Evolutionary conservation across 208 protist genomes (phyloP).

Genomic region (Wallacemonas sp.): DNA sequence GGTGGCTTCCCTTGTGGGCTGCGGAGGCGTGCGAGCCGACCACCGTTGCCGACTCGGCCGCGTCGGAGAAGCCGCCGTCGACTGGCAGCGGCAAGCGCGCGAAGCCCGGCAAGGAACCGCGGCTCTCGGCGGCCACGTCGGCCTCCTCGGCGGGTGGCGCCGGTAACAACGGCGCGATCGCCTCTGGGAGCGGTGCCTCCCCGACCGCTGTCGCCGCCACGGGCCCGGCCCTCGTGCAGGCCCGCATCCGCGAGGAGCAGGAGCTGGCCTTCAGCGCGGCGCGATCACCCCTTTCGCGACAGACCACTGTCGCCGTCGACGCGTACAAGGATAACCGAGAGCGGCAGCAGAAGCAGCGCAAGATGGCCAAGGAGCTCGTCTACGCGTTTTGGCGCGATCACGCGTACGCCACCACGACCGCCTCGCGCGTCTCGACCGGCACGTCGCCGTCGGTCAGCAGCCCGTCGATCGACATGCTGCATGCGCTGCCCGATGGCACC

Average conservation of each 20-base stretch:
- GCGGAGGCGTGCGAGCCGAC: constrained; percentile 20
- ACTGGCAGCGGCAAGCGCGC: constrained; percentile 5
- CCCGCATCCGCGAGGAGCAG: constrained; percentile 10
- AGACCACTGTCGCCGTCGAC: background rate
- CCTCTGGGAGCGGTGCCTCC: background rate
- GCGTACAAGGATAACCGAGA: constrained; percentile 15
- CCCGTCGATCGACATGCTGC: background rate
- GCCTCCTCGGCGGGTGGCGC: background rate
- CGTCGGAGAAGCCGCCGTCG: background rate
- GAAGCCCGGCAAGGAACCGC: background rate
- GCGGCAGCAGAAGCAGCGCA: constrained; percentile 3
- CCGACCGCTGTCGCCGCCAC: background rate
- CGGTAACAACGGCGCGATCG: background rate
- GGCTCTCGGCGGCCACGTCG: background rate
- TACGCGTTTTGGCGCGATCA: constrained; percentile 9
- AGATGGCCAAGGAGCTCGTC: constrained; percentile 7
- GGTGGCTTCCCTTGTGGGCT: constrained; percentile 38
- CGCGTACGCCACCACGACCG: background rate
- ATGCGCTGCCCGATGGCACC: background rate
- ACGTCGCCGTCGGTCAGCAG: background rate
- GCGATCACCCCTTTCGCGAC: background rate
- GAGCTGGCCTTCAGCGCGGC: background rate
- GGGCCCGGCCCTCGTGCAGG: background rate
- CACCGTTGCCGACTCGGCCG: background rate
- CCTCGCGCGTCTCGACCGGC: background rate